Percentiles rank a stretch among this genome's conserved stretches.
These are phyloP conservation scores for Sporothrix phasma DNA, from an alignment of 2,329 filamentous ascomycete genomes.

Conservation along the genomic window DNA sequence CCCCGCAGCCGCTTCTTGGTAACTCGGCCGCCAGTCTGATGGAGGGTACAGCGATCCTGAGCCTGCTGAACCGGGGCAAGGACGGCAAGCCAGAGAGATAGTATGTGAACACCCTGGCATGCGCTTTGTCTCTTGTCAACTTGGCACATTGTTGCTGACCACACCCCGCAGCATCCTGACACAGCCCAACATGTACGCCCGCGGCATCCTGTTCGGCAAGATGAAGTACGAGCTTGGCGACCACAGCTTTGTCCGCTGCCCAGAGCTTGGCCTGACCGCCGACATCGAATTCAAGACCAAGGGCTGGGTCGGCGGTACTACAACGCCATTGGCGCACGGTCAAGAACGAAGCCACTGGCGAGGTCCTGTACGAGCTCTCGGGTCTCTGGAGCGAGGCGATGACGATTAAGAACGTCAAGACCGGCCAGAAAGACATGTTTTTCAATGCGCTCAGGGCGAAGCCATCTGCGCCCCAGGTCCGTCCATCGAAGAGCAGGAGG, in stretches of 20 bases:
- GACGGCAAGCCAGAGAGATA: constrained; percentile 69
- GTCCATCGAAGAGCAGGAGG: constrained; percentile 76
- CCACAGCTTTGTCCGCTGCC: constrained; percentile 85
- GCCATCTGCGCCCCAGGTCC: constrained; percentile 60
- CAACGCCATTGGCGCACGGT: constrained; percentile 87
- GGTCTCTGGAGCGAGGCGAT: constrained; percentile 94
- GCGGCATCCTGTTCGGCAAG: constrained; percentile 93
- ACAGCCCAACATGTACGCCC: constrained; percentile 98
- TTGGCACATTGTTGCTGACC: too few species aligned
- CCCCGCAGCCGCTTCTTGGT: constrained; percentile 85
- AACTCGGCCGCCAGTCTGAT: constrained; percentile 97
- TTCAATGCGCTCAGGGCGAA: constrained; percentile 78
- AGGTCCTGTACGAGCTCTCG: constrained; percentile 81
- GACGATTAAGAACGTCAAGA: constrained; percentile 80
- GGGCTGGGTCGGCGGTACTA: constrained; percentile 96
- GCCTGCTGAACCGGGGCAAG: constrained; percentile 67
- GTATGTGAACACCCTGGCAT: constrained; percentile 40
- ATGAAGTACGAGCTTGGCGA: constrained; percentile 99
- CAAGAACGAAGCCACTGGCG: constrained; percentile 77
- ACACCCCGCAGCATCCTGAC: constrained; percentile 61
- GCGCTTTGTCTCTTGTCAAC: background rate
- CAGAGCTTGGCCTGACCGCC: constrained; percentile 73
- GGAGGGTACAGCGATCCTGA: constrained; percentile 88
- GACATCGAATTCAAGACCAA: constrained; percentile 99
- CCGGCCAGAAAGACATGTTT: constrained; percentile 76